phyloP scores from a whole-genome alignment of 106 monocot species.

The Dioscorea alata region DNA sequence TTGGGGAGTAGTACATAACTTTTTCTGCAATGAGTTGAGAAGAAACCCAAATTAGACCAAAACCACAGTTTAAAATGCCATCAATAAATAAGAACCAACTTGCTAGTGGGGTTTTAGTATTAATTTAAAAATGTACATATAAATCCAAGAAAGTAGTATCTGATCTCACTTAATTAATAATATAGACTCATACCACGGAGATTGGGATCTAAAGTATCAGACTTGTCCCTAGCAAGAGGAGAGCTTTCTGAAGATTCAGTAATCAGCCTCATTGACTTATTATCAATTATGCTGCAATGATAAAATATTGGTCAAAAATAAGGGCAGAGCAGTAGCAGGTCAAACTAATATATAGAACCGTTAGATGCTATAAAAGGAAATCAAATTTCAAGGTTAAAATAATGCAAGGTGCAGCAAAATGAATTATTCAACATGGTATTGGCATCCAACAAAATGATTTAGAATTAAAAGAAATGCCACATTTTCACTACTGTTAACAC shows the following conservation, averaged over 20 bases:
- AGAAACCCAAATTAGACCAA: neutral
- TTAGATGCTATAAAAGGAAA: neutral
- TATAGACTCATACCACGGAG: slow-evolving; percentile 40
- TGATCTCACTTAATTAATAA: no score
- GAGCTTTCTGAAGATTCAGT: slow-evolving; percentile 68
- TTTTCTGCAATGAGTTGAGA: slow-evolving; percentile 60
- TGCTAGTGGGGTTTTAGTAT: no score
- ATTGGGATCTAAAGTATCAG: slow-evolving; percentile 48
- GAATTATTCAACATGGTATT: no score
- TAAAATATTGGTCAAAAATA: slow-evolving; percentile 2
- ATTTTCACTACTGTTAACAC: neutral
- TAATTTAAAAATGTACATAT: no score
- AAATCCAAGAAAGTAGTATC: no score
- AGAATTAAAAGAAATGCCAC: neutral
- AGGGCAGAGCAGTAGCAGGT: neutral
- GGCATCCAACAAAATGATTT: no score
- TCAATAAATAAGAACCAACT: no score
- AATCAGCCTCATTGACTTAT: slow-evolving; percentile 78
- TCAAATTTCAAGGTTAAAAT: neutral
- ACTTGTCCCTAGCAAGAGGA: slow-evolving; percentile 39
- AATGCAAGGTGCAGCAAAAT: neutral
- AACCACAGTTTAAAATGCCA: neutral
- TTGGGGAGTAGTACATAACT: slow-evolving; percentile 77
- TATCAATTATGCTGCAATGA: slow-evolving; percentile 83
- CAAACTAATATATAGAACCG: neutral